These are phyloP conservation scores for Aspergillus funiculosus DNA, from an alignment of 495 filamentous ascomycete species.

Conservation along the genomic window DNA sequence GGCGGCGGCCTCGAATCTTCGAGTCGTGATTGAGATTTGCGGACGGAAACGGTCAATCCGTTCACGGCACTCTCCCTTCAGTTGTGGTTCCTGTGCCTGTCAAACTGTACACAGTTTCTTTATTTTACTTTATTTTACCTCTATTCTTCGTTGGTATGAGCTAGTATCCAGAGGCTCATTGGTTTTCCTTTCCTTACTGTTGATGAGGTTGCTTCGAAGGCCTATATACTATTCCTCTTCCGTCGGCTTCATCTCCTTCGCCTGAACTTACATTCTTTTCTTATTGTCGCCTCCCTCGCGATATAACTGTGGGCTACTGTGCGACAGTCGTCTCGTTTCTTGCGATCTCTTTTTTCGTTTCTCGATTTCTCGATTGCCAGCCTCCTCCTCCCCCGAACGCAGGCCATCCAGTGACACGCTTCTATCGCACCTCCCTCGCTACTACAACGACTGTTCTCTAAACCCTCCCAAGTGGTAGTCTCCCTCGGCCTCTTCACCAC, in stretches of 20 bases:
- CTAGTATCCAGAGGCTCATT: background rate
- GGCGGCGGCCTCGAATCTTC: background rate
- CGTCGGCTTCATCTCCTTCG: background rate
- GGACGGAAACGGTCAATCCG: conserved; percentile 20
- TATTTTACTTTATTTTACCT: background rate
- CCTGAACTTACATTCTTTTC: background rate
- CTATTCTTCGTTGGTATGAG: conserved; percentile 2
- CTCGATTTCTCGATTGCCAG: background rate
- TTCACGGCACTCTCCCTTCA: conserved; percentile 15
- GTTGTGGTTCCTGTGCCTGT: conserved; percentile 8
- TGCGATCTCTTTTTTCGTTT: background rate
- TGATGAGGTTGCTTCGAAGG: no score
- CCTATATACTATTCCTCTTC: background rate
- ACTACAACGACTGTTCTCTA: background rate
- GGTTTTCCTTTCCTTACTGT: no score
- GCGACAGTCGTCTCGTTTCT: background rate
- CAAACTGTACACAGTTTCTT: background rate
- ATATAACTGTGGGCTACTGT: background rate
- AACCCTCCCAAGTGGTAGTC: background rate
- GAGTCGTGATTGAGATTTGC: background rate
- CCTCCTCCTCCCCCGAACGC: background rate
- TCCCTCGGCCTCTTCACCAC: background rate
- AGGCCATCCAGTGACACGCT: no score
- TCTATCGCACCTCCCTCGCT: background rate
- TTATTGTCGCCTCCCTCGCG: no score